Conservation (phyloP, 495 filamentous ascomycete genomes). For the Entonaema liquescens region DNA sequence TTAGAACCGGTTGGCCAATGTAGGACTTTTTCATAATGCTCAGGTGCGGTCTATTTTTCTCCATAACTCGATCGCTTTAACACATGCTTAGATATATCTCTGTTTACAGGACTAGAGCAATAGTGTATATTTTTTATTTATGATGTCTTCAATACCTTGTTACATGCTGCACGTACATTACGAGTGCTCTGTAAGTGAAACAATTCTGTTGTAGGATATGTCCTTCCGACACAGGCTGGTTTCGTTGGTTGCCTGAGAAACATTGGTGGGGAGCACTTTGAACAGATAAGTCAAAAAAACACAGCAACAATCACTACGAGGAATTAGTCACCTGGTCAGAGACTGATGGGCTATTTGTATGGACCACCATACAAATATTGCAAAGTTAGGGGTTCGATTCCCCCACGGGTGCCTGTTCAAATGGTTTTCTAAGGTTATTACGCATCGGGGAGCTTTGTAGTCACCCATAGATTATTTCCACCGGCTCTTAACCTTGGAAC, state of each 20-base stretch:
- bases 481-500: not conserved
- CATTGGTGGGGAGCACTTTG: not conserved
- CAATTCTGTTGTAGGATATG: too few relatives aligned
- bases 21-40: conserved; percentile 32
- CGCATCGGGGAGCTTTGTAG: not conserved
- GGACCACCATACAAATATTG: conserved; percentile 1
- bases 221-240: too few relatives aligned
- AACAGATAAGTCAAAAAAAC: not conserved
- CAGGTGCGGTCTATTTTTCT: conserved; percentile 19
- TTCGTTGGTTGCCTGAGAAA: too few relatives aligned
- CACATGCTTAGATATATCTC: conserved; percentile 3
- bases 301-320: not conserved
- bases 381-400: conserved; percentile 18
- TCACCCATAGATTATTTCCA: not conserved
- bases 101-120: conserved; percentile 5
- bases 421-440: not conserved
- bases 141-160: not conserved
- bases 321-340: conserved; percentile 8
- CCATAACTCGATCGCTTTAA: not conserved
- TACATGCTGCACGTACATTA: too few relatives aligned
- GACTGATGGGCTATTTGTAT: conserved; percentile 1
- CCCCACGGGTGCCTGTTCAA: conserved; percentile 1
- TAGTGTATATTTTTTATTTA: conserved; percentile 1
- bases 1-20: conserved; percentile 14
- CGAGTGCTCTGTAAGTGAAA: too few relatives aligned